Base-by-base conservation (phyloP, 192 early-diverging fungal genomes). In the Bifiguratus adelaidae region DNA sequence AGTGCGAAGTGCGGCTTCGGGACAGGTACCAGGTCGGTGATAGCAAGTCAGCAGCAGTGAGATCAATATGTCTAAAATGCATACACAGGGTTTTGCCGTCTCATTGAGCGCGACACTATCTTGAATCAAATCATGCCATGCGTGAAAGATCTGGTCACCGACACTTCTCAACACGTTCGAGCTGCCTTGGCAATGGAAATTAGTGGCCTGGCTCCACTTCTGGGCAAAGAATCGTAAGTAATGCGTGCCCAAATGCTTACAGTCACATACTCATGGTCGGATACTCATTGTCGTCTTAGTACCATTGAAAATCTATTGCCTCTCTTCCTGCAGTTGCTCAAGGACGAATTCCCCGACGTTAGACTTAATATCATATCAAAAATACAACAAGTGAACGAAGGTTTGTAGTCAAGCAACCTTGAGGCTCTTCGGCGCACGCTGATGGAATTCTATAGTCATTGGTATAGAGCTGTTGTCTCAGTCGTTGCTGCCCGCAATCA, bases 291-390 rank as follows among this genome's bases (percentile, higher is more conserved):
- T 3, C 30, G 12, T 24, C 32, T 12, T 58, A 85, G 86, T 25
- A 97, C 96, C 23, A 91, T 91, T 28, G 92, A 97, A 55, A 84
- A 91, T 53, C 70, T 99, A 43, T 64, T 96, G 37, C 92, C 92
- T n/a, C 64, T 96, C 49, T 94, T 99, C 61, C 67, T 99, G 58
- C 92, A 89, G 30, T 77, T 97, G 52, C 73, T 99, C 45, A 99
- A 97, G 72, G 96, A 99, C 56, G 90, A 93, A 56, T 86, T 88
- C 55, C 80, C 92, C 12, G 96, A 99, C 40, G 96, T 99, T 41
- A 87, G 96, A 42, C 77, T 99, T 21, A 96, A 96, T 68, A 91
- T 99, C 46, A 99, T 99, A 56, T 95, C 92, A 11, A 94, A 95
- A 69, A 75, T 99, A 27, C 94, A 99, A 53, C 80, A 81, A 29